Percentiles rank a stretch among this genome's conserved stretches.
Conservation (phyloP, 2,329 filamentous ascomycete species). For the Neurospora sp. region DNA sequence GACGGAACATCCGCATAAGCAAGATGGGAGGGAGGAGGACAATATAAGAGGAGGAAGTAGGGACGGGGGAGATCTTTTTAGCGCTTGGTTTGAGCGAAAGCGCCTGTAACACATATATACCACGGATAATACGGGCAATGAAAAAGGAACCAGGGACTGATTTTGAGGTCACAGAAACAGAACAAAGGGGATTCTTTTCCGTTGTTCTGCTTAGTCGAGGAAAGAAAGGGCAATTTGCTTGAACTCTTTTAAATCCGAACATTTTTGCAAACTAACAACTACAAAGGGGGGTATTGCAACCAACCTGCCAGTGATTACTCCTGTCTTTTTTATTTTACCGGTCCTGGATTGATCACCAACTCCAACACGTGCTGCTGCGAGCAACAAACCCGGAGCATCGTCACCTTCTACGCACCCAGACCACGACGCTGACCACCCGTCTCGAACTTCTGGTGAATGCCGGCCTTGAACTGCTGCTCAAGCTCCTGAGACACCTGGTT, state of each 20-base stretch:
- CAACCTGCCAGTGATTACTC: not conserved
- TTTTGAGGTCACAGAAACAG: not conserved
- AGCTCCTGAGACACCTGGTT: slow-evolving; percentile 39
- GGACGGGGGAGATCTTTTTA: not conserved
- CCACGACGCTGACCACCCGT: slow-evolving; percentile 38
- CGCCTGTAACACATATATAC: not conserved
- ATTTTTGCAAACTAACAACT: not conserved
- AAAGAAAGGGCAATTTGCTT: not conserved
- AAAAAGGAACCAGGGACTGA: not conserved
- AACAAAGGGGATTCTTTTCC: not conserved
- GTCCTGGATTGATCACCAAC: too few relatives aligned
- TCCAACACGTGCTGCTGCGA: not conserved
- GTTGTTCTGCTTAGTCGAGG: not conserved
- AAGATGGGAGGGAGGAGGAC: not conserved
- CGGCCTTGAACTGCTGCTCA: slow-evolving; percentile 45
- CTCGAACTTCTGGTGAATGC: slow-evolving; percentile 47
- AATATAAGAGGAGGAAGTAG: not conserved
- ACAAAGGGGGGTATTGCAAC: not conserved
- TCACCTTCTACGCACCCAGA: slow-evolving; percentile 34
- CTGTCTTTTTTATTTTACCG: not conserved
- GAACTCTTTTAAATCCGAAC: not conserved
- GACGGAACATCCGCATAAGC: not conserved
- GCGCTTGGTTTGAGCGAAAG: not conserved
- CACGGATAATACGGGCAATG: not conserved
- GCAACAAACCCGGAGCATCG: not conserved